Percentiles rank a stretch among this genome's conserved stretches.
Conservation (phyloP, 768 basidiomycete genomes). For the Mycena alexandri region DNA sequence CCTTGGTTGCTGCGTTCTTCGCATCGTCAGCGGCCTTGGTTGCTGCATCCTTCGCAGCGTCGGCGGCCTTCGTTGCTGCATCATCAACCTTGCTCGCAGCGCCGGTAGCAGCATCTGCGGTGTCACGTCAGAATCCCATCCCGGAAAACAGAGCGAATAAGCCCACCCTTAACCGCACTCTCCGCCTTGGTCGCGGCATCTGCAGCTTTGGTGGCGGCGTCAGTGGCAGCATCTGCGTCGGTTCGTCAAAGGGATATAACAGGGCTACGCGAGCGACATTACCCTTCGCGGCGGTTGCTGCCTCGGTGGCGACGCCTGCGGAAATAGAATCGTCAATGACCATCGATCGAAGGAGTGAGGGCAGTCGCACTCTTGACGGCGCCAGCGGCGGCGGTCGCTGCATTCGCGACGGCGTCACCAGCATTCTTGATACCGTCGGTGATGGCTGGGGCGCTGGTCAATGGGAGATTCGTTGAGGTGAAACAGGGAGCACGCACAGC, state of each 20-base stretch:
- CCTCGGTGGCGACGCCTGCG: too few species aligned
- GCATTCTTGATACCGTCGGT: conserved; percentile 16
- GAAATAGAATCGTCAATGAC: too few species aligned
- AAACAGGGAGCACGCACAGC: not conserved
- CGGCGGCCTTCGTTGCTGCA: conserved; percentile 3
- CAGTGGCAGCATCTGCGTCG: too few species aligned
- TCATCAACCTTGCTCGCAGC: not conserved
- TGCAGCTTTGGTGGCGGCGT: not conserved
- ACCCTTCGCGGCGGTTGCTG: too few species aligned
- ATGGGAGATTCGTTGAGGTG: not conserved
- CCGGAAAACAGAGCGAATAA: not conserved
- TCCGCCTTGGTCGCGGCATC: conserved; percentile 1
- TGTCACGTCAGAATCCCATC: not conserved
- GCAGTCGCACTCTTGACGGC: not conserved
- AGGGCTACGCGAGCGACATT: too few species aligned
- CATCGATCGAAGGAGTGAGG: too few species aligned
- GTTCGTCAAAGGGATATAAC: too few species aligned
- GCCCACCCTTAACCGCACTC: conserved; percentile 5
- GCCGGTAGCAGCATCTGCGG: conserved; percentile 1
- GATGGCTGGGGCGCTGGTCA: not conserved
- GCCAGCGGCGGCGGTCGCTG: not conserved
- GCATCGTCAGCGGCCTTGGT: conserved; percentile 1
- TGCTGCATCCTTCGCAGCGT: conserved; percentile 22
- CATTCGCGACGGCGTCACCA: not conserved
- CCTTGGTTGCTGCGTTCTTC: conserved; percentile 16